Percentiles rank a stretch among this genome's conserved stretches.
Conservation (phyloP, 23 red algal species). For the Agarophyton chilense region DNA sequence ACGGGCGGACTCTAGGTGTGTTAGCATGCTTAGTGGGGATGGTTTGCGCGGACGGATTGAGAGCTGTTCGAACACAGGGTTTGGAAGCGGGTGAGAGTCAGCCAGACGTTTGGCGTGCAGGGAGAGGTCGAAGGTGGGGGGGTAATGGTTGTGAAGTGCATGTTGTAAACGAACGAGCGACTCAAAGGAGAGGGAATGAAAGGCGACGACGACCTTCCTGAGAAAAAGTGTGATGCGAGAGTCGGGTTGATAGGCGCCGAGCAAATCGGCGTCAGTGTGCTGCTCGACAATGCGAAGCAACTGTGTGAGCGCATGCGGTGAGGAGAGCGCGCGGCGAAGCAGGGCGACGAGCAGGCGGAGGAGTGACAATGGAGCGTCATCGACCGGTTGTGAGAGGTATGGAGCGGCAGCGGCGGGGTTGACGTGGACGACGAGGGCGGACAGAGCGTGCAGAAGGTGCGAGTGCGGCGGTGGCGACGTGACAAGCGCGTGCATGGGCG, state of each 20-base stretch:
- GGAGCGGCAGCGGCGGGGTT: not conserved
- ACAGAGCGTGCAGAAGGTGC: not conserved
- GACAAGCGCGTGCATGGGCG: slow-evolving; percentile 14
- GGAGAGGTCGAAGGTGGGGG: not conserved
- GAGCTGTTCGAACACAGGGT: not conserved
- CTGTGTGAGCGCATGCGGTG: not conserved
- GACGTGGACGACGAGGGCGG: not conserved
- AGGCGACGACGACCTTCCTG: slow-evolving; percentile 50
- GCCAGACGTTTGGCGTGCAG: not conserved
- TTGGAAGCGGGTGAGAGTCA: not conserved
- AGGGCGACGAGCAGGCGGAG: not conserved
- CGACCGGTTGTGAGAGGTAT: not conserved
- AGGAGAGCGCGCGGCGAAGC: not conserved
- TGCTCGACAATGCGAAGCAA: not conserved
- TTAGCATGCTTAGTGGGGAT: not conserved
- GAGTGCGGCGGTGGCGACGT: not conserved
- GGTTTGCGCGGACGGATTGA: not conserved
- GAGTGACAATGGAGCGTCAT: not conserved
- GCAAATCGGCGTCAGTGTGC: not conserved
- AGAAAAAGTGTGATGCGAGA: slow-evolving; percentile 23
- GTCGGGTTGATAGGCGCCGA: slow-evolving; percentile 17
- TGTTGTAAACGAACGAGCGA: not conserved
- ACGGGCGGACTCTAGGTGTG: slow-evolving; percentile 44
- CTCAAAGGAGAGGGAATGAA: slow-evolving; percentile 54
- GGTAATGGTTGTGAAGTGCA: not conserved